phyloP scores from a whole-genome alignment of 2,329 filamentous ascomycete species.

The Xylariaceae sp. region DNA sequence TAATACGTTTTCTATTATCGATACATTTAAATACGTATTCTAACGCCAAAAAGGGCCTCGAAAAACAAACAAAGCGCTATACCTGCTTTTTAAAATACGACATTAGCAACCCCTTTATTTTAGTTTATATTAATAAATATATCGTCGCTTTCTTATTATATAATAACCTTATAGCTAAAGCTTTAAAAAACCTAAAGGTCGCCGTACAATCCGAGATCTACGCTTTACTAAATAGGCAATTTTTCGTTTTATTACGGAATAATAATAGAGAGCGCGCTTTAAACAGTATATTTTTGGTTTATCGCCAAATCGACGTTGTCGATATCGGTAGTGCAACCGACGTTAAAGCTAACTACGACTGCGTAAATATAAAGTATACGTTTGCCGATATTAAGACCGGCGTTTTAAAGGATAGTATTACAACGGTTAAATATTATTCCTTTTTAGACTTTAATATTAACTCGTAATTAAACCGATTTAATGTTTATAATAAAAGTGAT shows the following conservation, averaged over 20 bases:
- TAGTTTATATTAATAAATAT: conserved; percentile 56
- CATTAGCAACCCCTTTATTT: conserved; percentile 40
- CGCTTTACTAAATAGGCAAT: conserved; percentile 58
- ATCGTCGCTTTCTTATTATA: conserved; percentile 62
- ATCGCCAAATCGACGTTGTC: conserved; percentile 67
- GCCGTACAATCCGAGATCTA: conserved; percentile 68
- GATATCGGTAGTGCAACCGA: conserved; percentile 60
- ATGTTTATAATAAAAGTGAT: conserved; percentile 62
- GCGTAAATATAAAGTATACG: conserved; percentile 24
- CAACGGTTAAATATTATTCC: conserved; percentile 57
- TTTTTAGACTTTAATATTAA: conserved; percentile 69
- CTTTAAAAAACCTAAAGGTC: conserved; percentile 41
- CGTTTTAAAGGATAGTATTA: conserved; percentile 49
- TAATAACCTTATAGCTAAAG: conserved; percentile 45
- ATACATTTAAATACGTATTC: not conserved
- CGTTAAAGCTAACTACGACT: conserved; percentile 47
- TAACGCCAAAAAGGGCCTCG: conserved; percentile 19
- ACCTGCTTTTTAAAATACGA: conserved; percentile 63
- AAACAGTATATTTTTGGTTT: conserved; percentile 49
- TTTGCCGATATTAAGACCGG: conserved; percentile 38
- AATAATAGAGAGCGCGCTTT: conserved; percentile 56
- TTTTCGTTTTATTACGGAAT: conserved; percentile 65
- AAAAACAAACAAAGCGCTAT: conserved; percentile 50
- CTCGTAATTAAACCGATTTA: conserved; percentile 59
- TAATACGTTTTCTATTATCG: not conserved